Base-by-base conservation (phyloP, 2,329 filamentous ascomycete species). In the Capronia americana region DNA sequence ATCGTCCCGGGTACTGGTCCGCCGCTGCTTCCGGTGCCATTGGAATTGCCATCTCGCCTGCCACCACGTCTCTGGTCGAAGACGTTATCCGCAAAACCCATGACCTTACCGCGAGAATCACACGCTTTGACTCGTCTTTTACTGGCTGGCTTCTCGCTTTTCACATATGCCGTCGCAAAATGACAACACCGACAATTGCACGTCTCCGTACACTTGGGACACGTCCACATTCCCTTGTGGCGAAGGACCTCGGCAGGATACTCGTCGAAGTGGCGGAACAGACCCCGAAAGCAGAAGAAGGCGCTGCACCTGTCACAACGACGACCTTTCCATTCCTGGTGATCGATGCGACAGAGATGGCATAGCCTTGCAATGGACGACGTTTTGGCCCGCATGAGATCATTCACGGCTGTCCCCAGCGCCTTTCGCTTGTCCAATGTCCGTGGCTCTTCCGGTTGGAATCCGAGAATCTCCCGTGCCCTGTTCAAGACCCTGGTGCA, bases 181-280 rank as follows among this genome's bases (percentile, higher is more conserved):
- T 77, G 77, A 59, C 77, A 78, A 57, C 76, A 77, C 55, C 76
- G 73, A 64, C 77, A 78, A 51, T 77, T 78, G 63, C 77, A 78
- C 1, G 65, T 70, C 57, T 75, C 74, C 11, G 70, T 69, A 60
- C 76, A 78, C 67, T 78, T 78, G 4, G 76, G 76, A 57, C 76
- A 78, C 24, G 66, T 59, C 76, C 77, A 77, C 6, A 73, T 58
- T 2, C 71, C 73, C n/a, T 65, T 64, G 32, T 74, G 73, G 23
- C 74, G 72, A 26, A 78, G 68, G 12, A 77, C 72, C 56, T 75
- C 68, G 20, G 73, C 69, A 6, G 75, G 71, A 54, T 75, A 72
- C 54, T 76, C 69, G 66, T 78, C 77, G 60, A 78, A 78, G 63
- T 78, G 77, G 8, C 77, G 74, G 63, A 75, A 74, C 10, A 78